A percentile compares a stretch with the other conserved stretches of the same genome.
These are phyloP conservation scores for Vickermania ingenoplastis DNA, from an alignment of 208 protist genomes.

Conservation along the genomic window DNA sequence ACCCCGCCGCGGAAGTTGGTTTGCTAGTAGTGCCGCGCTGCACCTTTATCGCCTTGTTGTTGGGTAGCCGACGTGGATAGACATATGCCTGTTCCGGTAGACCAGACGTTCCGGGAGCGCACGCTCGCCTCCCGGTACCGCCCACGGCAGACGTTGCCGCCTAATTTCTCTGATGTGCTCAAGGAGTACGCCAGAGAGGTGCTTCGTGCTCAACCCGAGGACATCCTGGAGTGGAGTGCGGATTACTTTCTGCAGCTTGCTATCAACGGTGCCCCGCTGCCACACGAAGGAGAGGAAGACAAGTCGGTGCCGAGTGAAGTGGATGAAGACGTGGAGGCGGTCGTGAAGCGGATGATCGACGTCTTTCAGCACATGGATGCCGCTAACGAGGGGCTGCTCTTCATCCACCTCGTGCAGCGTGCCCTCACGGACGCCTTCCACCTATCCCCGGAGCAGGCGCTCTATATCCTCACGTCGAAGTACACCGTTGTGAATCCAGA, in stretches of 20 bases:
- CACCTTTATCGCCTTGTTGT: too few species aligned
- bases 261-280: slow-evolving; percentile 54
- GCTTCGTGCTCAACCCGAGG: slow-evolving; percentile 80
- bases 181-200: slow-evolving; percentile 92
- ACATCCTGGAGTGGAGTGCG: slow-evolving; percentile 88
- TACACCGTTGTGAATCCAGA: slow-evolving; percentile 27
- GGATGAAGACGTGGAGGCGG: slow-evolving; percentile 9
- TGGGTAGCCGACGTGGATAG: too few species aligned
- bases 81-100: slow-evolving; percentile 8
- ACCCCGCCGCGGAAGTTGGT: too few species aligned
- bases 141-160: slow-evolving; percentile 75
- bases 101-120: slow-evolving; percentile 67
- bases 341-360: slow-evolving; percentile 37
- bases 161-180: slow-evolving; percentile 76
- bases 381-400: slow-evolving; percentile 32
- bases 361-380: slow-evolving; percentile 45
- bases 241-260: slow-evolving; percentile 88
- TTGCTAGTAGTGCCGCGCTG: too few species aligned
- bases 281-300: slow-evolving; percentile 29
- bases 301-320: slow-evolving; percentile 2
- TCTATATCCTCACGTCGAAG: slow-evolving; percentile 69
- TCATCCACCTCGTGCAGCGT: slow-evolving; percentile 27
- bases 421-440: slow-evolving; percentile 43
- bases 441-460: slow-evolving; percentile 51
- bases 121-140: slow-evolving; percentile 85